Base-by-base conservation (phyloP, 495 filamentous ascomycete species). In the Zalerion maritima region DNA sequence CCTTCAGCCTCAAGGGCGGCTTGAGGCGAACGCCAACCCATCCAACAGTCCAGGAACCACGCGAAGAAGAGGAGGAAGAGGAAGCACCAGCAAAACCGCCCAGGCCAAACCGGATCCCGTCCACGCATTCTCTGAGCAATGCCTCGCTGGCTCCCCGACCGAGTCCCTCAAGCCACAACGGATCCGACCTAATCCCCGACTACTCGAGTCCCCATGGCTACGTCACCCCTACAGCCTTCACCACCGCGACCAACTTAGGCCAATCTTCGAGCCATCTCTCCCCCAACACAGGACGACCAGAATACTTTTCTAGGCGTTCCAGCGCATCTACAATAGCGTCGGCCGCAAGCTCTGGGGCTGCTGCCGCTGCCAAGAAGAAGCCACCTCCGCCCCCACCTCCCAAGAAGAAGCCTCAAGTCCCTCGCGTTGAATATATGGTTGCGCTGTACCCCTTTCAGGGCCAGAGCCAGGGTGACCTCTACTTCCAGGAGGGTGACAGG, bases 391-490 rank as follows among this genome's bases (percentile, higher is more conserved):
- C 84, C 5, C 80, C 80, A 1, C 62, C 60, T 7, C 67, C 69
- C 1, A 77, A 77, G 45, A 62, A 57, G 8, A 50, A 57, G 4
- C 40, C 51, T 7, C 55, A 49, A 14, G 45, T 41, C 14, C 61
- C 62, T n/a, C 36, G 33, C 3, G 70, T 58, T 2, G 48, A 69
- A 14, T 94, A 64, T 40, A 85, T 92, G 6, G 73, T 76, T 1
- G 87, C 87, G 3, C 52, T 84, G 40, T 94, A 82, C 52, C 64
- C 76, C 28, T 96, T 91, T 50, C 58, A 64, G 0, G 83, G 79
- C 0, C 69, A 85, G 42, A 67, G 64, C 10, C 46, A 49, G 1
- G 84, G 79, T 0, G 87, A 96, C 54, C 50, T 96, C 26, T 66
- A 64, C 7, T 94, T 96, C 52, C 61, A 57, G 6, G 78, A 91